Evolutionary conservation across 2,329 filamentous ascomycete species (phyloP).

Genomic region (Colletotrichum sublineola): DNA sequence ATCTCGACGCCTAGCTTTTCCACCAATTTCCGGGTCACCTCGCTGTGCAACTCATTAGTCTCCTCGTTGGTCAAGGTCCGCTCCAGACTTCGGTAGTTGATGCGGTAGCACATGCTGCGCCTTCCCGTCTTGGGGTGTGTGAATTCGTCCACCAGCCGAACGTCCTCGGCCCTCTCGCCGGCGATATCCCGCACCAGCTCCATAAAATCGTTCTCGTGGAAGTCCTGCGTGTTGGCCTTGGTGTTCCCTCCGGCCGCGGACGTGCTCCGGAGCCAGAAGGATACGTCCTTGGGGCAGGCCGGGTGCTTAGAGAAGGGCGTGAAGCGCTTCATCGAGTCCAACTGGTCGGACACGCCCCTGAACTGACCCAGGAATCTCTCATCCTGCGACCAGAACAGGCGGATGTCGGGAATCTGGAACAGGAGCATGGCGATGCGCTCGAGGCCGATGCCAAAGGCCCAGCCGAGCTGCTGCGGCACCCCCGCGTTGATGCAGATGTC

Average conservation of each 20-base stretch:
- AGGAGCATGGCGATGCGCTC: constrained; percentile 98
- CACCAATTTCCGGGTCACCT: constrained; percentile 75
- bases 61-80: constrained; percentile 88
- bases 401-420: constrained; percentile 95
- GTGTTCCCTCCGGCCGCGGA: constrained; percentile 62
- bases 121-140: constrained; percentile 86
- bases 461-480: constrained; percentile 82
- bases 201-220: constrained; percentile 98
- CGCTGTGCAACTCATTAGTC: constrained; percentile 80
- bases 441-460: constrained; percentile 95
- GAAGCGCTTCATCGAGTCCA: constrained; percentile 72
- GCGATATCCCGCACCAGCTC: constrained; percentile 88
- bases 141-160: constrained; percentile 87
- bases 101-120: constrained; percentile 89
- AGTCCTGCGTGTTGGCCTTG: constrained; percentile 60
- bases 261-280: constrained; percentile 83
- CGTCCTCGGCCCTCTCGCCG: constrained; percentile 89
- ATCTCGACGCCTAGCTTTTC: constrained; percentile 83
- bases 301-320: constrained; percentile 93
- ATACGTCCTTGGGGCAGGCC: constrained; percentile 89
- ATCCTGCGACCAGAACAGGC: constrained; percentile 94
- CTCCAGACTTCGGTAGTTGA: constrained; percentile 94
- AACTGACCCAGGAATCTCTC: constrained; percentile 90
- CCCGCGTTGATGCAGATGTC: constrained; percentile 82
- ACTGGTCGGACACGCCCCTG: constrained; percentile 67